Percentiles rank a stretch among this genome's conserved stretches.
phyloP scores from a whole-genome alignment of 805 yeast genomes.

The Clavispora fructus region DNA sequence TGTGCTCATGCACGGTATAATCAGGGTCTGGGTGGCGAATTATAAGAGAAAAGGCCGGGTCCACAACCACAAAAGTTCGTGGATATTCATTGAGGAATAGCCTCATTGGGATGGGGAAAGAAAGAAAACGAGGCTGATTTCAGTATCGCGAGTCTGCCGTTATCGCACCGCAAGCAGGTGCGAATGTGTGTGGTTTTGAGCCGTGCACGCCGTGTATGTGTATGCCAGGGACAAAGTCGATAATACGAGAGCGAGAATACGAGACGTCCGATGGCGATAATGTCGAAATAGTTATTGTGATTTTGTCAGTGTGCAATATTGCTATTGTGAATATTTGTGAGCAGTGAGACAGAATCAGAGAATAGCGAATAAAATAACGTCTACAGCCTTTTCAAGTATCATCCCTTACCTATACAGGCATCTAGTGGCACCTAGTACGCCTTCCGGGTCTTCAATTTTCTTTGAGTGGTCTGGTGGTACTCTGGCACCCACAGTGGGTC shows the following conservation, averaged over 20 bases:
- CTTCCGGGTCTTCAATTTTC: slow-evolving; percentile 11
- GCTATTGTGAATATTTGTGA: no score
- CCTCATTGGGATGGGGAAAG: slow-evolving; percentile 38
- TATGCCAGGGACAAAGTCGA: no score
- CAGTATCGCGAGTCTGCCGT: not conserved
- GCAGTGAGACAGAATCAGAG: no score
- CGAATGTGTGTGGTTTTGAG: not conserved
- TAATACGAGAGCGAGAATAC: no score
- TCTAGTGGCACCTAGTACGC: slow-evolving; percentile 5
- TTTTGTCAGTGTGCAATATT: no score
- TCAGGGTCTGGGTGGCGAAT: slow-evolving; percentile 45
- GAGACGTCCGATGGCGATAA: no score
- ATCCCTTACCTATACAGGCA: no score
- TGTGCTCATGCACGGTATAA: slow-evolving; percentile 16
- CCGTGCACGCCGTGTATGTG: not conserved
- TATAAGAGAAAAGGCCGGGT: slow-evolving; percentile 54
- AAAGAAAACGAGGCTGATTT: not conserved
- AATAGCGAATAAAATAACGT: no score
- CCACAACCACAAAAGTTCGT: slow-evolving; percentile 62
- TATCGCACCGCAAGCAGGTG: not conserved
- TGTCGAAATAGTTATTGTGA: no score
- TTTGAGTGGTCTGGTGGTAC: slow-evolving; percentile 7
- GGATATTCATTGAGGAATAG: slow-evolving; percentile 60
- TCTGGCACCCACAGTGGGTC: slow-evolving; percentile 14
- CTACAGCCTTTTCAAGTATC: no score